A percentile compares a stretch with the other conserved stretches of the same genome.
Evolutionary conservation across 2,329 filamentous ascomycete genomes (phyloP).

Genomic region (Colletotrichum somersetense): DNA sequence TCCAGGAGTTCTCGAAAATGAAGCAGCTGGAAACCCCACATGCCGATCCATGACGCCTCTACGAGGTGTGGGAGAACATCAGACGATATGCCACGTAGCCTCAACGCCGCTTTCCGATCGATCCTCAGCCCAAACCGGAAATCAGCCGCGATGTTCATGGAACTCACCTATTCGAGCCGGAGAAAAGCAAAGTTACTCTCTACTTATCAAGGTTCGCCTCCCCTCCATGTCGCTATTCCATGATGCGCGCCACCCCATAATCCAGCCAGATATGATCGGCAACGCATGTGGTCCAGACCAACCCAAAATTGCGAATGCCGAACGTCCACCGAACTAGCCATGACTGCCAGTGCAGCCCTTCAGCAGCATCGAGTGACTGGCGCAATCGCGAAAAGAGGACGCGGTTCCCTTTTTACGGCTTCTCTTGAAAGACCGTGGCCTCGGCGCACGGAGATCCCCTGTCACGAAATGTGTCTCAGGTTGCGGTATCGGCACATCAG

Average conservation of each 20-base stretch:
- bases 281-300: background rate
- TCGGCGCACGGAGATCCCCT: conserved; percentile 25
- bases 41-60: conserved; percentile 5
- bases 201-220: background rate
- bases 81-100: conserved; percentile 22
- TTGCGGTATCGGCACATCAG: conserved; percentile 13
- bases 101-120: background rate
- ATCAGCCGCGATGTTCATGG: background rate
- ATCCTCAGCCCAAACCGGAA: background rate
- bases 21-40: background rate
- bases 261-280: too few species aligned
- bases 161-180: background rate
- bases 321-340: too few species aligned
- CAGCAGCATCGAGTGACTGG: background rate
- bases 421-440: background rate
- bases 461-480: conserved; percentile 29
- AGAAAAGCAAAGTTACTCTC: background rate
- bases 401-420: background rate
- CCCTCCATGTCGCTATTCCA: background rate
- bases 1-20: background rate
- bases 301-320: background rate
- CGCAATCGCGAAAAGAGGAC: background rate
- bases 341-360: background rate
- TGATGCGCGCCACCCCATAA: background rate
- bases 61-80: conserved; percentile 4